Evolutionary conservation across 495 filamentous ascomycete species (phyloP).

Genomic region (Penicillium herquei): DNA sequence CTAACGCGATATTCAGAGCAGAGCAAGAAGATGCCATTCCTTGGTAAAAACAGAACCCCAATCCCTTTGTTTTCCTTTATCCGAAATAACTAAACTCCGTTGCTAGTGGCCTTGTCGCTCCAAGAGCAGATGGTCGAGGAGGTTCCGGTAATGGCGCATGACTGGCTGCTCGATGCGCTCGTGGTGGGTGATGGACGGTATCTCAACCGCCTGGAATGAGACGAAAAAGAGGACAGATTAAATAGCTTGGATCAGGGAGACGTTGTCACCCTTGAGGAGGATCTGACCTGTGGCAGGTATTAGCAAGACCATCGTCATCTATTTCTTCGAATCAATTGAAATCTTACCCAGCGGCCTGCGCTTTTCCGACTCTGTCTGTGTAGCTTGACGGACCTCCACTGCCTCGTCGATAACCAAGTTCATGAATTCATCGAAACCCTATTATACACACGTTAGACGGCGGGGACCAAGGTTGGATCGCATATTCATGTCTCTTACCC

Average conservation of each 20-base stretch:
- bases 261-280: constrained; percentile 94
- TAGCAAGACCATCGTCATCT: neutral
- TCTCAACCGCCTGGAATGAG: constrained; percentile 32
- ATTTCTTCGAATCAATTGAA: neutral
- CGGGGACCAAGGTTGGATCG: neutral
- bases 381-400: constrained; percentile 82
- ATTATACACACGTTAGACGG: constrained; percentile 4
- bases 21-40: constrained; percentile 54
- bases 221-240: constrained; percentile 22
- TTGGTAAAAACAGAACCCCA: constrained; percentile 41
- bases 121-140: constrained; percentile 78
- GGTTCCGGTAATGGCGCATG: constrained; percentile 65
- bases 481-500: constrained; percentile 50
- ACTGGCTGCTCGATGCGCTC: constrained; percentile 67
- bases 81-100: constrained; percentile 23
- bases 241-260: constrained; percentile 86
- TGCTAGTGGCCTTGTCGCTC: constrained; percentile 78
- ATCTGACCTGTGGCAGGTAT: constrained; percentile 71
- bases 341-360: constrained; percentile 74
- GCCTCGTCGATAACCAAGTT: constrained; percentile 96
- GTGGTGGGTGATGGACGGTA: constrained; percentile 57
- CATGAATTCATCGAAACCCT: constrained; percentile 99
- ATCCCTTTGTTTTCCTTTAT: constrained; percentile 3
- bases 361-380: constrained; percentile 77
- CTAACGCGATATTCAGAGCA: constrained; percentile 65